Evolutionary conservation across 23 red algal genomes (phyloP), one percentile per base, ranked within the genome.

Genomic region (Pyropia yezoensis): DNA sequence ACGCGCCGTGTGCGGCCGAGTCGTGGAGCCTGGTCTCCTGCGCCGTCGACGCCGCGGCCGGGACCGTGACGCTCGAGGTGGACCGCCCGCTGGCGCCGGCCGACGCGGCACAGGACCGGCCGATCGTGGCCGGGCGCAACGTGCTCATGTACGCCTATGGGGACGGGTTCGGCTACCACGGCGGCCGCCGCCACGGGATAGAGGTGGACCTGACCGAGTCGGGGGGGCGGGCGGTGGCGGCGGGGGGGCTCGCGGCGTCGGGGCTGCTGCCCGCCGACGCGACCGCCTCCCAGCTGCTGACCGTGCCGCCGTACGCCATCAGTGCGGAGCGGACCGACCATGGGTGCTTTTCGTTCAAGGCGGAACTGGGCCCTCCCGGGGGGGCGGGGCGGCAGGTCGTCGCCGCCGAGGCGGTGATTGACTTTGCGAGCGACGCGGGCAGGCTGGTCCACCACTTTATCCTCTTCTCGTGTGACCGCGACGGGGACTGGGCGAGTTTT

Each of bases 141-240:
- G 66, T 59, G 33, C 49, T 83, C 3, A 71, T 83, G 54, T 65
- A 83, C 57, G 78, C 78, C 26, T 83, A 83, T 34, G 78, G 78
- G 0, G 22, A 45, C 34, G 23, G 33, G 9, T 83, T 83, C 57
- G 54, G 26, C 14, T 83, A 83, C 45, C 78, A 83, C 52, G 56
- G 59, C 12, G 62, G 49, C 0, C 53, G 49, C 16, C 22, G 78
- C 6, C 58, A 57, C 32, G 62, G 67, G 17, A 57, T 57, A 3
- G 49, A 52, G 27, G n/a, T 83, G 14, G 53, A 58, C 57, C 66
- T 83, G 18, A 33, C 51, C 49, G 56, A 71, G 24, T 17, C 39
- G 4, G 29, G 39, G 6, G 57, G 39, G 19, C 59, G 73, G 27
- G 49, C 20, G n/a, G 13, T 28, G 1, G 0, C 28, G 27, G 21